These are phyloP conservation scores for Calocybe gangraenosa DNA, from an alignment of 768 basidiomycete genomes.

Conservation along the genomic window DNA sequence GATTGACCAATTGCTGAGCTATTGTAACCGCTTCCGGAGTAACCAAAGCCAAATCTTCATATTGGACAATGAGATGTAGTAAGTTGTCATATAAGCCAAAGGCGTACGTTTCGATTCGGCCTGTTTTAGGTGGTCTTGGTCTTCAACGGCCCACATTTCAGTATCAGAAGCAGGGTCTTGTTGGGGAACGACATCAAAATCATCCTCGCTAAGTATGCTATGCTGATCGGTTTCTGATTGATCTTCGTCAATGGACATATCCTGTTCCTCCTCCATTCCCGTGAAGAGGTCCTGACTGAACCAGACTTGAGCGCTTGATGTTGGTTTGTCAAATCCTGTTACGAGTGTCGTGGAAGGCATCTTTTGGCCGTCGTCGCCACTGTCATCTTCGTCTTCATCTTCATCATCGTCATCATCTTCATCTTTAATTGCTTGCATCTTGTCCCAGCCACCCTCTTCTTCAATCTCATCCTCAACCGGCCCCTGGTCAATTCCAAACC, in stretches of 20 bases:
- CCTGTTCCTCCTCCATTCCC: conserved; percentile 45
- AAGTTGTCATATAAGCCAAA: background rate
- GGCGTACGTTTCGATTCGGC: conserved; percentile 61
- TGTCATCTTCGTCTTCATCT: conserved; percentile 26
- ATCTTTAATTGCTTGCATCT: conserved; percentile 51
- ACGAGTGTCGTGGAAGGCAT: conserved; percentile 47
- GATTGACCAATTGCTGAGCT: conserved; percentile 88
- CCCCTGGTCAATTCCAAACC: conserved; percentile 61
- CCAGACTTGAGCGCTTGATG: conserved; percentile 76
- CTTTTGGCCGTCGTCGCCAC: conserved; percentile 27
- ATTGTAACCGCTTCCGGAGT: conserved; percentile 90
- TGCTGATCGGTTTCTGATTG: conserved; percentile 20
- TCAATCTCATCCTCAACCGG: conserved; percentile 40
- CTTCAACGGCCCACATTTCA: conserved; percentile 78
- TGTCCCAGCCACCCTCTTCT: conserved; percentile 67
- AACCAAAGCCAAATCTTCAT: conserved; percentile 69
- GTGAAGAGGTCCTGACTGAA: conserved; percentile 92
- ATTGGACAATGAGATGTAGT: conserved; percentile 7
- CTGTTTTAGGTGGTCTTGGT: conserved; percentile 63
- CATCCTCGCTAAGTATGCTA: conserved; percentile 36
- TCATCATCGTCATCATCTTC: conserved; percentile 52
- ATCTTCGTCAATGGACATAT: conserved; percentile 11
- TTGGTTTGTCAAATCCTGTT: conserved; percentile 25
- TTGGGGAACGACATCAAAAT: conserved; percentile 75
- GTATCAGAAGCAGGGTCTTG: conserved; percentile 49